A percentile compares a stretch with the other conserved stretches of the same genome.
These are phyloP conservation scores for Davidsoniella neocaledoniae DNA, from an alignment of 2,329 filamentous ascomycete genomes.

Conservation along the genomic window DNA sequence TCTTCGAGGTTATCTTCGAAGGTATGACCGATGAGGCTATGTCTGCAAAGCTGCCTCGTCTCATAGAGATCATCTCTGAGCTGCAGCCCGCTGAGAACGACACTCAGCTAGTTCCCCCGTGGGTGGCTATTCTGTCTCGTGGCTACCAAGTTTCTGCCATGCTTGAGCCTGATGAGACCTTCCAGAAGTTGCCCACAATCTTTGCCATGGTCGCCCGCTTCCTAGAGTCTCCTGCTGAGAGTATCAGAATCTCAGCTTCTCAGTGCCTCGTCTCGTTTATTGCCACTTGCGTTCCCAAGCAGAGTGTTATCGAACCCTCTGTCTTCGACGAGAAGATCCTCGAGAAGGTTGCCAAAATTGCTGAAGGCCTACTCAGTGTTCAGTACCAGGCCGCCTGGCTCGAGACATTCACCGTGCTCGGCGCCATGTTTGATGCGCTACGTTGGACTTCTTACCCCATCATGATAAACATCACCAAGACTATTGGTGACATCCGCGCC, in stretches of 20 bases:
- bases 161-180: constrained; percentile 77
- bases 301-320: constrained; percentile 72
- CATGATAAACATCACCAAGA: constrained; percentile 56
- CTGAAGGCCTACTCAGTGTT: constrained; percentile 62
- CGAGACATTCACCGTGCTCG: constrained; percentile 81
- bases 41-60: constrained; percentile 71
- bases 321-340: constrained; percentile 83
- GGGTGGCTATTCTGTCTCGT: constrained; percentile 88
- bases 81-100: constrained; percentile 84
- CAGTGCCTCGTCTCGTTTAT: constrained; percentile 91
- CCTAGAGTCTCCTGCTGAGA: constrained; percentile 72
- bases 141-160: constrained; percentile 90
- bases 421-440: constrained; percentile 71
- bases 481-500: constrained; percentile 70
- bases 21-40: constrained; percentile 80
- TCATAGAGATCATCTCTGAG: constrained; percentile 84
- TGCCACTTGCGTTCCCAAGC: constrained; percentile 71
- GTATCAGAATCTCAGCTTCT: constrained; percentile 85
- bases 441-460: constrained; percentile 73
- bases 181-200: constrained; percentile 71
- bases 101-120: constrained; percentile 83
- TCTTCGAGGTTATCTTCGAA: constrained; percentile 92
- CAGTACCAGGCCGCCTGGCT: constrained; percentile 91
- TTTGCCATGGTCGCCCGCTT: constrained; percentile 69
- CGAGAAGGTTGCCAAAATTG: constrained; percentile 59